Evolutionary conservation across 805 yeast species (phyloP).

Genomic region (Starmerella bombi): DNA sequence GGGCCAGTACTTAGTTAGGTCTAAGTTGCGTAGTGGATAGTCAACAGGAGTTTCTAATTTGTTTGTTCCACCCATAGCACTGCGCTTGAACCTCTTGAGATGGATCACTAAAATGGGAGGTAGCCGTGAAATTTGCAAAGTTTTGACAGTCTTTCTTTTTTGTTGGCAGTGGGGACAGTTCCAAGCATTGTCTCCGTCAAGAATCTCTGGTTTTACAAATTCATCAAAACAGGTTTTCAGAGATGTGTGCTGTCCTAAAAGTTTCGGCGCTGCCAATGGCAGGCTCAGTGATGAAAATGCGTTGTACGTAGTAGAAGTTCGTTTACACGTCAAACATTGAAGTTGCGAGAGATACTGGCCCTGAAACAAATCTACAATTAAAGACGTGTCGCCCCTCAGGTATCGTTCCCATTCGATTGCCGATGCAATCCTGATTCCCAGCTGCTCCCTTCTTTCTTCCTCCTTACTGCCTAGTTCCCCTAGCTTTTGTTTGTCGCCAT

Average conservation of each 20-base stretch:
- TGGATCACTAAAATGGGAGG: conserved; percentile 75
- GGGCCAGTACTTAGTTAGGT: conserved; percentile 66
- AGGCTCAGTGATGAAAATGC: conserved; percentile 67
- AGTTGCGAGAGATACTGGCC: conserved; percentile 80
- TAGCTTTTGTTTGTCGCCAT: conserved; percentile 40
- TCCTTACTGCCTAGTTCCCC: conserved; percentile 57
- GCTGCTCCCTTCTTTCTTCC: conserved; percentile 54
- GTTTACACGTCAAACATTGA: conserved; percentile 55
- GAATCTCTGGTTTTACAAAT: conserved; percentile 59
- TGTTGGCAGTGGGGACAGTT: conserved; percentile 61
- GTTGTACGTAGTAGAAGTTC: conserved; percentile 75
- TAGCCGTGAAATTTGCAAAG: conserved; percentile 56
- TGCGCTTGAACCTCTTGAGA: conserved; percentile 59
- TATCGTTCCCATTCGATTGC: conserved; percentile 88
- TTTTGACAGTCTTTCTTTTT: conserved; percentile 52
- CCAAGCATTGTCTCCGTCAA: conserved; percentile 77
- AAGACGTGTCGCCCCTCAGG: conserved; percentile 61
- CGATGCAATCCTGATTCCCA: conserved; percentile 70
- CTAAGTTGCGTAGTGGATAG: conserved; percentile 51
- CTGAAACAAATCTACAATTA: conserved; percentile 68
- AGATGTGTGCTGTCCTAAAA: conserved; percentile 25
- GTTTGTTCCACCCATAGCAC: conserved; percentile 25
- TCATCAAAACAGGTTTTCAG: conserved; percentile 60
- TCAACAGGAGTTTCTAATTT: conserved; percentile 54
- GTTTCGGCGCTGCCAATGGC: conserved; percentile 38